Conservation (phyloP, 768 basidiomycete genomes). For the Epithele typhae region DNA sequence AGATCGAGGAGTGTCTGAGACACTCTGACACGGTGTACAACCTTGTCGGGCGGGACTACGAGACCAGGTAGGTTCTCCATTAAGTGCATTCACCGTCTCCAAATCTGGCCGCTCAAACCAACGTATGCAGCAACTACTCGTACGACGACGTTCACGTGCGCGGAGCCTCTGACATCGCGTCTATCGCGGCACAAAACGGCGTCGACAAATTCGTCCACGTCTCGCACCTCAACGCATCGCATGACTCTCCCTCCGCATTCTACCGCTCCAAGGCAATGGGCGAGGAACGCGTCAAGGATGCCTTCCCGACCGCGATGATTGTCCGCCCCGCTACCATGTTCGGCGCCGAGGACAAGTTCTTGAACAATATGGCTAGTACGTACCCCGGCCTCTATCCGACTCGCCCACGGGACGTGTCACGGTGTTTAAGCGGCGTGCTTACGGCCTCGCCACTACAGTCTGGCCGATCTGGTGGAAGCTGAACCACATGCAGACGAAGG, state of each 20-base stretch:
- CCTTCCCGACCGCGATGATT: conserved; percentile 84
- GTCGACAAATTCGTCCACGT: conserved; percentile 89
- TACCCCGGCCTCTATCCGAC: conserved; percentile 15
- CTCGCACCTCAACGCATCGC: conserved; percentile 89
- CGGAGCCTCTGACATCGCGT: conserved; percentile 84
- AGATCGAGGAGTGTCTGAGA: conserved; percentile 89
- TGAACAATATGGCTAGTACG: conserved; percentile 90
- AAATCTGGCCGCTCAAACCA: too few species aligned
- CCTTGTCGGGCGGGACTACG: conserved; percentile 88
- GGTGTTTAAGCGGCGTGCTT: background rate
- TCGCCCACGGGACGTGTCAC: background rate
- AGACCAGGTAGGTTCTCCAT: conserved; percentile 72
- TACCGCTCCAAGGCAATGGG: conserved; percentile 90
- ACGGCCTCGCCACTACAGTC: conserved; percentile 39
- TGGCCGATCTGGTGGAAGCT: conserved; percentile 95
- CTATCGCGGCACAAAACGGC: conserved; percentile 68
- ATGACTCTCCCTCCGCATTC: conserved; percentile 72
- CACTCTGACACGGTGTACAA: conserved; percentile 98
- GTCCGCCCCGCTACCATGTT: conserved; percentile 82
- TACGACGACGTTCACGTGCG: conserved; percentile 76
- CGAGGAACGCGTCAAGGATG: conserved; percentile 79
- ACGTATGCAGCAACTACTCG: conserved; percentile 71
- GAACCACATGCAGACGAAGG: conserved; percentile 81
- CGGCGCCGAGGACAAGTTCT: conserved; percentile 92
- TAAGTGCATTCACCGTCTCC: too few species aligned